Conservation (phyloP, 192 early-diverging fungal species). For the Lobosporangium transversale region DNA sequence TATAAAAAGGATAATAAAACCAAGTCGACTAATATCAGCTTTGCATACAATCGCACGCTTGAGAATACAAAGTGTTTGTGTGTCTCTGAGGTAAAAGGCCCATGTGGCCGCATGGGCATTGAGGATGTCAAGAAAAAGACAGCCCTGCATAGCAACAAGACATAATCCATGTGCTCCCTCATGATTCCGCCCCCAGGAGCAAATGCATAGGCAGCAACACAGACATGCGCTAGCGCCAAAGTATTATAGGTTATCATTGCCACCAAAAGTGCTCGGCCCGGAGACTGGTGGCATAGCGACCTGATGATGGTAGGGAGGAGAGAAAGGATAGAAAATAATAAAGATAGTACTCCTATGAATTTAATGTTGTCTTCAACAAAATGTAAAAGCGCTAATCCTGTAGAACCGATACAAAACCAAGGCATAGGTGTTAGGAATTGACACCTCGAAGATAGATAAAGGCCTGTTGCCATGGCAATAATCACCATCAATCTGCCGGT, state of each 20-base stretch:
- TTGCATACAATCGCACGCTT: conserved; percentile 48
- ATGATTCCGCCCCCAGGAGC: conserved; percentile 78
- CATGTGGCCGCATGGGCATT: conserved; percentile 48
- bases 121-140: conserved; percentile 66
- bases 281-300: conserved; percentile 61
- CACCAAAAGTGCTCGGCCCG: conserved; percentile 71
- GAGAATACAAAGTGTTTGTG: conserved; percentile 21
- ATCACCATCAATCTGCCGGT: conserved; percentile 75
- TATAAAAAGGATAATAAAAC: conserved; percentile 47
- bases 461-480: conserved; percentile 65
- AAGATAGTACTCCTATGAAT: conserved; percentile 70
- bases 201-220: conserved; percentile 86
- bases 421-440: conserved; percentile 54
- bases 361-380: conserved; percentile 67
- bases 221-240: conserved; percentile 79
- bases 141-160: conserved; percentile 70
- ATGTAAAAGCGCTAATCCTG: conserved; percentile 66
- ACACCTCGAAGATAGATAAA: conserved; percentile 59
- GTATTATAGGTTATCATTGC: conserved; percentile 75
- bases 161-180: conserved; percentile 79
- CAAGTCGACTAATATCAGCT: conserved; percentile 50
- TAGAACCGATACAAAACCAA: conserved; percentile 70
- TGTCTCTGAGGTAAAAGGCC: conserved; percentile 12
- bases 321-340: conserved; percentile 67
- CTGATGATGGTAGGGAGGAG: conserved; percentile 70